Evolutionary conservation across 2,329 filamentous ascomycete genomes (phyloP).

Genomic region (Colletotrichum plurivorum): DNA sequence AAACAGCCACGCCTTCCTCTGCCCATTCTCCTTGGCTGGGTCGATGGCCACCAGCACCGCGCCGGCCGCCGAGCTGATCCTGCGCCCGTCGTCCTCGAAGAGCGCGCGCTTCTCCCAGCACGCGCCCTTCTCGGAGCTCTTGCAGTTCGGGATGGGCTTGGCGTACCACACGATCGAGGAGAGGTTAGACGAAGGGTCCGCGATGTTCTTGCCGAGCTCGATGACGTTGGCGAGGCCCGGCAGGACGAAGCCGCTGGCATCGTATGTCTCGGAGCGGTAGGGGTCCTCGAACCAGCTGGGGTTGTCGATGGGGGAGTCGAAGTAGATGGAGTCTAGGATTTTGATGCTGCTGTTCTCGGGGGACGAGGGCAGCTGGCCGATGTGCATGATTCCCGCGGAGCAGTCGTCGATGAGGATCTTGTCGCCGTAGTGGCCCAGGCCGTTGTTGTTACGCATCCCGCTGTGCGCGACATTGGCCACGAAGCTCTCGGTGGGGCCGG

Average conservation of each 20-base stretch:
- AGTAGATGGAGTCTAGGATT: constrained; percentile 57
- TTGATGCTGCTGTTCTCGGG: constrained; percentile 51
- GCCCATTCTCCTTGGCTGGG: constrained; percentile 57
- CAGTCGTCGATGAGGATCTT: constrained; percentile 62
- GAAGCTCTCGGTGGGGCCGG: constrained; percentile 49
- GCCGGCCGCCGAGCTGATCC: constrained; percentile 63
- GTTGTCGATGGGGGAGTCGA: constrained; percentile 68
- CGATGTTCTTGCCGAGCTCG: constrained; percentile 51
- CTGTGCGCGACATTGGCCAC: constrained; percentile 59
- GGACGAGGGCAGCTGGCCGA: constrained; percentile 48
- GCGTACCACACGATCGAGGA: constrained; percentile 62
- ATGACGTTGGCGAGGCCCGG: constrained; percentile 60
- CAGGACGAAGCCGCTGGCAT: constrained; percentile 68
- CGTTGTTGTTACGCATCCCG: constrained; percentile 68
- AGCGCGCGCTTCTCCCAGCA: constrained; percentile 62
- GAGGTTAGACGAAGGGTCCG: constrained; percentile 55
- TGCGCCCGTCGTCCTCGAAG: constrained; percentile 70
- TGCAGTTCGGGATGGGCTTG: constrained; percentile 20
- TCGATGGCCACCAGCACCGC: constrained; percentile 68
- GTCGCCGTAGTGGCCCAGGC: constrained; percentile 64
- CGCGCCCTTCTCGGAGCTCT: constrained; percentile 38
- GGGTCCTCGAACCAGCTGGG: constrained; percentile 71
- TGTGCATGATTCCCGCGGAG: constrained; percentile 61
- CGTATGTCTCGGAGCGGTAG: constrained; percentile 56
- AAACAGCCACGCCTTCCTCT: constrained; percentile 69